phyloP scores from a whole-genome alignment of 1,139 yeast genomes.

The Lizanozyma gosingica region DNA sequence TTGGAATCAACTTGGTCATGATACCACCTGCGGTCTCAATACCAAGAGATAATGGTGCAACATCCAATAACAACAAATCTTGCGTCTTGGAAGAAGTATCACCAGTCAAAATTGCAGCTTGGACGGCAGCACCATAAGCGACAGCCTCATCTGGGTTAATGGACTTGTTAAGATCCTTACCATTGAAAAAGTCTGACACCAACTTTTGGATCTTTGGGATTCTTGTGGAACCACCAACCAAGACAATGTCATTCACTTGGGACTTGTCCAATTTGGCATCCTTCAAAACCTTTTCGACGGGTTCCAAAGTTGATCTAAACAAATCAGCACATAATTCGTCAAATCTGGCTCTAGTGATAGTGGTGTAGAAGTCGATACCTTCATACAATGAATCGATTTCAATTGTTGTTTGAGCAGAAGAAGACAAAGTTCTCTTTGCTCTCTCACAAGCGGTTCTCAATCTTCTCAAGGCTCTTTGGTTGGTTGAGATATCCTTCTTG shows the following conservation, averaged over 20 bases:
- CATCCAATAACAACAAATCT: constrained; percentile 83
- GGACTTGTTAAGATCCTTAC: constrained; percentile 92
- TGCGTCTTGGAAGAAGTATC: constrained; percentile 64
- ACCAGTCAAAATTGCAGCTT: constrained; percentile 92
- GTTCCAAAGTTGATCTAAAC: constrained; percentile 84
- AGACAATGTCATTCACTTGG: constrained; percentile 84
- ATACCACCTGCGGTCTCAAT: constrained; percentile 98
- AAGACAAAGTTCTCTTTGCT: constrained; percentile 90
- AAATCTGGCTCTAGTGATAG: constrained; percentile 89
- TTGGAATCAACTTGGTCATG: constrained; percentile 93
- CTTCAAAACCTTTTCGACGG: constrained; percentile 86
- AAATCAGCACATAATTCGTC: constrained; percentile 85
- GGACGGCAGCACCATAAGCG: constrained; percentile 54
- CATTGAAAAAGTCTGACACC: constrained; percentile 78
- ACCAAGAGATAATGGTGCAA: constrained; percentile 90
- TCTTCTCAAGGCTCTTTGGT: constrained; percentile 76
- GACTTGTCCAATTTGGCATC: constrained; percentile 80
- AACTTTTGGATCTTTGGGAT: constrained; percentile 94
- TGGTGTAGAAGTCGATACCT: constrained; percentile 91
- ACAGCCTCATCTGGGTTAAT: constrained; percentile 82
- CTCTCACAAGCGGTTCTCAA: constrained; percentile 94
- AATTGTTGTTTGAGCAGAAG: constrained; percentile 82
- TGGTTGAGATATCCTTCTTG: constrained; percentile 62
- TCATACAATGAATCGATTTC: constrained; percentile 94
- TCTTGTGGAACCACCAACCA: constrained; percentile 97